Conservation (phyloP, 257 asterid species). For the Jaltomata sinuosa region DNA sequence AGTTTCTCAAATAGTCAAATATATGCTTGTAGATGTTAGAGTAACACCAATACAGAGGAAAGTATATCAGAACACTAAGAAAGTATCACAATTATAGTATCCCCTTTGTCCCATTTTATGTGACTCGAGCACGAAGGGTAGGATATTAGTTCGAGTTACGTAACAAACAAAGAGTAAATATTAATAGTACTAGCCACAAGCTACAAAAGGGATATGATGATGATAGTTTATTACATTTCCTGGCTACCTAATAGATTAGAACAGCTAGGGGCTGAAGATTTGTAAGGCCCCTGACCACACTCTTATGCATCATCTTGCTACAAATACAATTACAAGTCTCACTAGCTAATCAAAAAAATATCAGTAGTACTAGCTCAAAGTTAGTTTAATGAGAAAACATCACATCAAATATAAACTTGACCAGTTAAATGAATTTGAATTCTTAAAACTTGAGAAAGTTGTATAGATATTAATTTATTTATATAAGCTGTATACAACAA, state of each 20-base stretch:
- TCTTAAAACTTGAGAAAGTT: background rate
- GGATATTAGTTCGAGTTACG: background rate
- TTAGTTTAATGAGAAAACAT: background rate
- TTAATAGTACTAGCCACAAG: background rate
- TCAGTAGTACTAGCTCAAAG: background rate
- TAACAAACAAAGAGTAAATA: background rate
- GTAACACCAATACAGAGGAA: background rate
- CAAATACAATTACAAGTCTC: background rate
- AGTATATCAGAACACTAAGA: background rate
- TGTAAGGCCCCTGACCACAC: background rate
- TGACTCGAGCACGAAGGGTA: background rate
- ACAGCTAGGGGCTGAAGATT: background rate
- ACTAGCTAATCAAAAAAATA: background rate
- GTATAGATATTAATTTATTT: background rate
- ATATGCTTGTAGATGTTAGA: background rate
- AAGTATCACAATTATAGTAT: background rate
- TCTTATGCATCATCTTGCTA: background rate
- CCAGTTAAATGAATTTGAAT: background rate
- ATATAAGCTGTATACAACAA: background rate
- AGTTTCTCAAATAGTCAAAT: background rate
- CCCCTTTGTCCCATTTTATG: background rate
- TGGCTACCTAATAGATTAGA: background rate
- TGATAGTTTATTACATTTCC: background rate
- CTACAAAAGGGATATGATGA: background rate
- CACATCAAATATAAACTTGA: background rate